Conservation (phyloP, 441 rosid species). For the Eruca vesicaria region DNA sequence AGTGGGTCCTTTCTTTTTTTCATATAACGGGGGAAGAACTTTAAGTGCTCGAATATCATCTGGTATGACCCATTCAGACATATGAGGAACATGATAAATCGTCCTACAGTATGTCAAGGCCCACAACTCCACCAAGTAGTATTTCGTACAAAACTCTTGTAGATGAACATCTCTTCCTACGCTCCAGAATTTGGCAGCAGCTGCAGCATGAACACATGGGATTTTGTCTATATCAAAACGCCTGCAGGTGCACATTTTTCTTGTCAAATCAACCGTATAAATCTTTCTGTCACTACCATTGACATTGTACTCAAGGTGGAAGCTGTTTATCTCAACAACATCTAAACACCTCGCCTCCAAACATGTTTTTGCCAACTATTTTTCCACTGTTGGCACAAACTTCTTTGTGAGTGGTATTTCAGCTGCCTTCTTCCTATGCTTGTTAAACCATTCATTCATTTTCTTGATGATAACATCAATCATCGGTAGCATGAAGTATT, state of each 20-base stretch:
- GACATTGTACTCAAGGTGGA: too few species aligned
- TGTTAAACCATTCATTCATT: background rate
- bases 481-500: background rate
- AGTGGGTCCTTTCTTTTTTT: too few species aligned
- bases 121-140: background rate
- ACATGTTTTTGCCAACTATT: background rate
- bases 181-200: background rate
- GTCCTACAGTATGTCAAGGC: background rate
- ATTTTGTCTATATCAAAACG: background rate
- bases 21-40: background rate
- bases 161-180: background rate
- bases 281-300: too few species aligned
- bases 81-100: background rate
- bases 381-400: background rate
- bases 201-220: background rate
- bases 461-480: background rate
- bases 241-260: background rate
- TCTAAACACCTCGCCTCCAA: too few species aligned
- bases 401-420: background rate
- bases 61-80: background rate
- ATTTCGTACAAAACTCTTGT: background rate
- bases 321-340: too few species aligned
- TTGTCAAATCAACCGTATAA: background rate
- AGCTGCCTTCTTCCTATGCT: background rate
- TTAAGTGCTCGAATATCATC: background rate